A percentile compares a stretch with the other conserved stretches of the same genome.
phyloP scores from a whole-genome alignment of 306 rosid genomes.

The Trifolium fragiferum region DNA sequence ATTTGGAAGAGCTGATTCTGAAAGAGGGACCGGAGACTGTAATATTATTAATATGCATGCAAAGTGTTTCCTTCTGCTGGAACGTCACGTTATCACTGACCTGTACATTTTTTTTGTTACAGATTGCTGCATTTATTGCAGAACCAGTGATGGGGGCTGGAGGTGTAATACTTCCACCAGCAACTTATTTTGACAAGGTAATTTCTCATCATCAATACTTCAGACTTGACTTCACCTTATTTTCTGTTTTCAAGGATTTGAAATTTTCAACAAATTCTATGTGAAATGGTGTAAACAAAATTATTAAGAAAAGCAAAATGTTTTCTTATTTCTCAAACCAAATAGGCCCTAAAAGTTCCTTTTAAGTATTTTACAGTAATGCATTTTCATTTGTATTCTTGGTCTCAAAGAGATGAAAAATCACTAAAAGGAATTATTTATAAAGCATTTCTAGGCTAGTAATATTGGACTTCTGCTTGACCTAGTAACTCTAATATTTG shows the following conservation, averaged over 20 bases:
- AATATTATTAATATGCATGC: constrained; percentile 47
- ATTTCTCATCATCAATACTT: constrained; percentile 31
- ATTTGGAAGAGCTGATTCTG: constrained; percentile 80
- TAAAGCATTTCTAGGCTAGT: not conserved
- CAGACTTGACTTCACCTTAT: constrained; percentile 17
- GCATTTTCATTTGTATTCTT: constrained; percentile 31
- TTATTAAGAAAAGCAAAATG: constrained; percentile 8
- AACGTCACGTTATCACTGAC: constrained; percentile 26
- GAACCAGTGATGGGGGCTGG: constrained; percentile 99
- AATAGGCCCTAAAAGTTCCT: constrained; percentile 4
- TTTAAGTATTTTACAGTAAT: not conserved
- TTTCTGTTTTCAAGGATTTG: not conserved
- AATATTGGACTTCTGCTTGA: not conserved
- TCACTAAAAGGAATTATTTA: constrained; percentile 9
- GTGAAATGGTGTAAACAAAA: constrained; percentile 8
- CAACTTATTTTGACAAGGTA: constrained; percentile 93
- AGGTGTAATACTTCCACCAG: constrained; percentile 89
- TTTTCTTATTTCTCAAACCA: constrained; percentile 4
- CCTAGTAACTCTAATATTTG: constrained; percentile 1
- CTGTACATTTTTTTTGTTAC: constrained; percentile 32
- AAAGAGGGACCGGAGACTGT: constrained; percentile 97
- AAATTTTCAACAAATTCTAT: not conserved
- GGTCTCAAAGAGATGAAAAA: constrained; percentile 6
- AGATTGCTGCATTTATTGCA: constrained; percentile 98
- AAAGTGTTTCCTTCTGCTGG: constrained; percentile 28